A percentile compares a stretch with the other conserved stretches of the same genome.
These are phyloP conservation scores for Colletotrichum tofieldiae DNA, from an alignment of 2,329 filamentous ascomycete species.

Conservation along the genomic window DNA sequence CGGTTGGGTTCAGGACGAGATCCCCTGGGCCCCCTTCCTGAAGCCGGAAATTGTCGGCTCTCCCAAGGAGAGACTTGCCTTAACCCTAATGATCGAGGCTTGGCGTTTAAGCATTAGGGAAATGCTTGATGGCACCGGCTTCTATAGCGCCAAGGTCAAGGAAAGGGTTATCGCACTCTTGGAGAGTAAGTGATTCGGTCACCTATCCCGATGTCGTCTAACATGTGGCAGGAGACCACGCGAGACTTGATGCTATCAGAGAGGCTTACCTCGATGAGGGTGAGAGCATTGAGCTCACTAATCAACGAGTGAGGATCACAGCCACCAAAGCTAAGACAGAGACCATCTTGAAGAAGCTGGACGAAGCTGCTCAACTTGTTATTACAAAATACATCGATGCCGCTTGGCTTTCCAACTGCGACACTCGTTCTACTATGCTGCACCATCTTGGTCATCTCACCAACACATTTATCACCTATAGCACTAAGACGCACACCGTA, in stretches of 20 bases:
- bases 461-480: constrained; percentile 45
- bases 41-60: constrained; percentile 34
- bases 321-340: constrained; percentile 55
- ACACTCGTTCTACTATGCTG: constrained; percentile 48
- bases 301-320: constrained; percentile 53
- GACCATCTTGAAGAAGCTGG: constrained; percentile 51
- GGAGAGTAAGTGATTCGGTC: constrained; percentile 25
- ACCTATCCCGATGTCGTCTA: neutral
- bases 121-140: constrained; percentile 60
- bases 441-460: constrained; percentile 58
- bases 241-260: constrained; percentile 48
- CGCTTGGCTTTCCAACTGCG: constrained; percentile 46
- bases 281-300: constrained; percentile 56
- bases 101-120: constrained; percentile 68
- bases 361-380: constrained; percentile 22
- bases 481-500: neutral
- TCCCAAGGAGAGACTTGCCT: constrained; percentile 59
- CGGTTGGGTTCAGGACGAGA: constrained; percentile 59
- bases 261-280: constrained; percentile 42
- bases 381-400: constrained; percentile 46
- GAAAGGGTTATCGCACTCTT: constrained; percentile 15
- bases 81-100: constrained; percentile 62
- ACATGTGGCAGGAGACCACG: constrained; percentile 21
- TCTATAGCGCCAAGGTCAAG: constrained; percentile 56
- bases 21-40: constrained; percentile 59